Evolutionary conservation across 495 filamentous ascomycete species (phyloP).

Genomic region (Astrothelium macrocarpum): DNA sequence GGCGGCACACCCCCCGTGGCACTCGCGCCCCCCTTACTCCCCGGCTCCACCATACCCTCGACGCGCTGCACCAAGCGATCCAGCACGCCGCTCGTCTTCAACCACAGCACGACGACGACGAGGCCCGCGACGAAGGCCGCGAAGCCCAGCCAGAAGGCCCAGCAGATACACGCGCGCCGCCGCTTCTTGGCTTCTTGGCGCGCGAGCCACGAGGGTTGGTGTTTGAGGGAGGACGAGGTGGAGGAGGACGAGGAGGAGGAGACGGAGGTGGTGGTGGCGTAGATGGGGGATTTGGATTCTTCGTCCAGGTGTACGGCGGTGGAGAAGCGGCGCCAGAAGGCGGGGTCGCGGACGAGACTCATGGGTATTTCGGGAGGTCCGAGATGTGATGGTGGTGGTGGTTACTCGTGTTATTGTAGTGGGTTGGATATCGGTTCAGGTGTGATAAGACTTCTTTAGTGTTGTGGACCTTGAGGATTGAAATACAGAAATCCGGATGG

Average conservation of each 20-base stretch:
- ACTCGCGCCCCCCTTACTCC: background rate
- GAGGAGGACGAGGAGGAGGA: conserved; percentile 3
- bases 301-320: conserved; percentile 44
- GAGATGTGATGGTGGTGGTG: background rate
- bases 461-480: background rate
- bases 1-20: background rate
- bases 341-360: conserved; percentile 46
- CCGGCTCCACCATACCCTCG: background rate
- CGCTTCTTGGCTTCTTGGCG: conserved; percentile 28
- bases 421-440: too few species aligned
- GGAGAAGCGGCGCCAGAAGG: conserved; percentile 55
- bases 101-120: conserved; percentile 28
- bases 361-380: conserved; percentile 11
- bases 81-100: conserved; percentile 25
- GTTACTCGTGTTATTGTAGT: background rate
- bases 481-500: too few species aligned
- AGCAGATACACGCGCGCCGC: conserved; percentile 31
- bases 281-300: conserved; percentile 26
- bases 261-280: conserved; percentile 8
- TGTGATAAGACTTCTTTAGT: too few species aligned
- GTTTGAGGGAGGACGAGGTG: background rate
- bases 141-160: conserved; percentile 34
- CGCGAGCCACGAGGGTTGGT: conserved; percentile 37
- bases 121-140: conserved; percentile 30
- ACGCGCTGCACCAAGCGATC: conserved; percentile 7